phyloP scores from a whole-genome alignment of 2,329 filamentous ascomycete species.

The Nigrospora osmanthi region DNA sequence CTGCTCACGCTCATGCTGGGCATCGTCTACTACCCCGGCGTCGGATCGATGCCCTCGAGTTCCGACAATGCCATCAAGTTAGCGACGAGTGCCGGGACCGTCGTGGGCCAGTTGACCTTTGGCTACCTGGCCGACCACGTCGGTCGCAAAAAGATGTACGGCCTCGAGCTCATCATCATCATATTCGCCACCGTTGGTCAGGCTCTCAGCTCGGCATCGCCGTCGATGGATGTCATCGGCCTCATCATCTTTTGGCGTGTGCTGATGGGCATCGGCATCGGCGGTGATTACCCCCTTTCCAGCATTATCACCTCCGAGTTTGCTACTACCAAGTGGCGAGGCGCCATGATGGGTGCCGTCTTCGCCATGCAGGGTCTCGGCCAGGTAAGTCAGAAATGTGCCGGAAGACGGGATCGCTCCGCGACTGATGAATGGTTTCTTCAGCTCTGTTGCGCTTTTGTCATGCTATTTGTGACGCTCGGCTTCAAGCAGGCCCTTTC shows the following conservation, averaged over 20 bases:
- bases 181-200: conserved; percentile 72
- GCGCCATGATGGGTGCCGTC: conserved; percentile 80
- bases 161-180: conserved; percentile 71
- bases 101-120: conserved; percentile 75
- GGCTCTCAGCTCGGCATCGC: conserved; percentile 56
- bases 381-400: conserved; percentile 46
- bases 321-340: conserved; percentile 76
- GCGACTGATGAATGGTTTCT: too few relatives aligned
- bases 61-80: conserved; percentile 82
- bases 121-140: conserved; percentile 71
- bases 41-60: conserved; percentile 52
- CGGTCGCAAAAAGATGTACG: conserved; percentile 66
- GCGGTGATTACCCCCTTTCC: conserved; percentile 74
- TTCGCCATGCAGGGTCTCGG: conserved; percentile 86
- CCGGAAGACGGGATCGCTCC: too few relatives aligned
- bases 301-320: conserved; percentile 85
- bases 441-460: conserved; percentile 48
- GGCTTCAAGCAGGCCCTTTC: conserved; percentile 61
- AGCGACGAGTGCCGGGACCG: conserved; percentile 74
- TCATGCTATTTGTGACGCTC: conserved; percentile 67
- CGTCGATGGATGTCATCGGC: conserved; percentile 54
- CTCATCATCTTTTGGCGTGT: conserved; percentile 76
- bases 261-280: conserved; percentile 65
- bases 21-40: conserved; percentile 62
- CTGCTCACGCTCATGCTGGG: conserved; percentile 70